Base-by-base conservation (phyloP, 2,329 filamentous ascomycete species). In the Boeremia exigua region DNA sequence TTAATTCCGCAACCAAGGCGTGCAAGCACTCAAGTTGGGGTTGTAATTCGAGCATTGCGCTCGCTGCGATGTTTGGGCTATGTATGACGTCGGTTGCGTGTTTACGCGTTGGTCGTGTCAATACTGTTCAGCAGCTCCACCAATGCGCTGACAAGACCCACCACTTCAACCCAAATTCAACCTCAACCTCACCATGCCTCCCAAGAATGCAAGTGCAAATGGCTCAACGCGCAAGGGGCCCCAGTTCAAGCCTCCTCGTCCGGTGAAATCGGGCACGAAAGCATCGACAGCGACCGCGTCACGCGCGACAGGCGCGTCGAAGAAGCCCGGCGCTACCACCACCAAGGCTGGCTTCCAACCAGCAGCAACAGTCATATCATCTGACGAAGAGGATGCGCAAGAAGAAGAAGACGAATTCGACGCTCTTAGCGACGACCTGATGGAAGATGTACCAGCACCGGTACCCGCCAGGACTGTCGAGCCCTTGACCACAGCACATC, bases 211-310 rank as follows among this genome's bases (percentile, higher is more conserved):
- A 27, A 51, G 46, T 40, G 33, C 63, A 8, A 68, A 65, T 45
- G 51, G 57, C 17, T 29, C 58, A 4, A 58, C 63, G 28, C 66
- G 72, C n/a, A 74, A 71, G 56, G 71, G 69, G 0, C 69, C 72
- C 3, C 65, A 72, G 1, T 76, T 76, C 61, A 74, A 76, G 23
- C 73, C 74, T 9, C 74, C 73, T 7, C 69, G 72, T 15, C 72
- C 71, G 4, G 65, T 74, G 34, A 70, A 73, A 48, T 54, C 64
- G 27, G 28, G 66, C 11, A 54, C 66, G 7, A 61, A 69, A 45
- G 37, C 64, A 10, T 48, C 71, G 8, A 56, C 62, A 15, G 43
- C 60, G 17, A 34, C 62, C 19, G 58, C 60, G 38, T 54, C 67
- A 44, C 67, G 66, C 44, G 23, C 65, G n/a, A 44, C 62, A 25